These are phyloP conservation scores for Castanopsis chinensis DNA, from an alignment of 306 rosid species.

Conservation along the genomic window DNA sequence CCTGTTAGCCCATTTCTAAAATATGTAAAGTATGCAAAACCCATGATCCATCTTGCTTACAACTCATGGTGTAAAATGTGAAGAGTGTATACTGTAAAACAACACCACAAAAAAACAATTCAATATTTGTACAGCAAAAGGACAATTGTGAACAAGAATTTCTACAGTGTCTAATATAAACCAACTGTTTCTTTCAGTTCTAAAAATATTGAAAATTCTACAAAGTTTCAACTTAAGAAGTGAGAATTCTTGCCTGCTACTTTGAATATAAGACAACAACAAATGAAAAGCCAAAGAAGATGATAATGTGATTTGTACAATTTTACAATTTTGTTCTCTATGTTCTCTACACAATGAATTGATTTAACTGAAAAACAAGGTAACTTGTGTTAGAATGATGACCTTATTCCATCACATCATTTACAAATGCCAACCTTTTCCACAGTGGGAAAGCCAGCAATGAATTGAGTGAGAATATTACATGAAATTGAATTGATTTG, in stretches of 20 bases:
- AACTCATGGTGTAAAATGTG: background rate
- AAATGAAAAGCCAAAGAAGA: conserved; percentile 6
- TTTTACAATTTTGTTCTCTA: conserved; percentile 16
- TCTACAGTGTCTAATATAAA: background rate
- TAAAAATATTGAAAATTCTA: background rate
- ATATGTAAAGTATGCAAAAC: background rate
- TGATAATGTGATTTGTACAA: background rate
- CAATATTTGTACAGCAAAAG: too few species aligned
- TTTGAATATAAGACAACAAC: background rate
- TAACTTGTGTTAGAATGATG: conserved; percentile 34
- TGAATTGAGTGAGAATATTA: conserved; percentile 64
- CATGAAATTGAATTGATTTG: conserved; percentile 61
- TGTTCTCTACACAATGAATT: conserved; percentile 20
- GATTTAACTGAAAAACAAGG: conserved; percentile 33
- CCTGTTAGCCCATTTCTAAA: background rate
- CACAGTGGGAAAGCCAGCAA: conserved; percentile 42
- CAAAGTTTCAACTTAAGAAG: too few species aligned
- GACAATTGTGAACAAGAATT: background rate
- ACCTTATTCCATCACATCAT: conserved; percentile 61
- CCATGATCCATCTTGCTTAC: background rate
- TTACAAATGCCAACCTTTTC: conserved; percentile 66
- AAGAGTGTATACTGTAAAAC: background rate
- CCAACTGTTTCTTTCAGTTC: background rate
- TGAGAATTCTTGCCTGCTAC: too few species aligned
- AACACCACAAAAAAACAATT: background rate